Evolutionary conservation across 108 stramenopile genomes (phyloP).

Genomic region (Nannochloropsis oceanica): DNA sequence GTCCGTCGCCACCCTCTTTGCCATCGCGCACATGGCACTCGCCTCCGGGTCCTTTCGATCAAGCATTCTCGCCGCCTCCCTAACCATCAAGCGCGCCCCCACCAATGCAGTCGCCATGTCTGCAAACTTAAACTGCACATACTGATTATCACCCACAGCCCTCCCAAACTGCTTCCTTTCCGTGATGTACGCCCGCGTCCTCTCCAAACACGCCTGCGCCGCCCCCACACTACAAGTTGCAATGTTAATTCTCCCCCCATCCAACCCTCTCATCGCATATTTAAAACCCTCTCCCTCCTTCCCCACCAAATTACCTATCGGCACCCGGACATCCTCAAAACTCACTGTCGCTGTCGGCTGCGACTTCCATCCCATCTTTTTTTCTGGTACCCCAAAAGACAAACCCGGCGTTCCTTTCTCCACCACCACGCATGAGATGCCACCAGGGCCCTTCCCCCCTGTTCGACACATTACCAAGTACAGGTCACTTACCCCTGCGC

Average conservation of each 20-base stretch:
- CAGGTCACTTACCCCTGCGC: slow-evolving; percentile 27
- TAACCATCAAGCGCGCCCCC: slow-evolving; percentile 11
- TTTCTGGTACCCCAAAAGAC: slow-evolving; percentile 35
- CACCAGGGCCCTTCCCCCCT: slow-evolving; percentile 11
- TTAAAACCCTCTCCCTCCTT: slow-evolving; percentile 36
- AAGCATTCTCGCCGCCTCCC: slow-evolving; percentile 31
- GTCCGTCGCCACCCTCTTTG: slow-evolving; percentile 35
- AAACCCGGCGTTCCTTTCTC: slow-evolving; percentile 34
- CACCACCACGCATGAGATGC: slow-evolving; percentile 30
- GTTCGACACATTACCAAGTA: slow-evolving; percentile 41
- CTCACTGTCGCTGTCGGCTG: slow-evolving; percentile 30
- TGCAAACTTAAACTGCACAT: slow-evolving; percentile 34
- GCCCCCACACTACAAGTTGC: slow-evolving; percentile 31
- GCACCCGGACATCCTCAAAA: slow-evolving; percentile 32
- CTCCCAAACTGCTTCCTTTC: slow-evolving; percentile 38
- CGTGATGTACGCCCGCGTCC: slow-evolving; percentile 10
- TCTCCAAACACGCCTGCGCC: slow-evolving; percentile 18
- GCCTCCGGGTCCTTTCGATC: slow-evolving; percentile 31
- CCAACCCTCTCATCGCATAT: slow-evolving; percentile 36
- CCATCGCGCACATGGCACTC: slow-evolving; percentile 30
- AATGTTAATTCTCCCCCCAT: slow-evolving; percentile 33
- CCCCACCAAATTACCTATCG: slow-evolving; percentile 26
- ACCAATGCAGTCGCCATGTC: slow-evolving; percentile 31
- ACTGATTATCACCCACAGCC: slow-evolving; percentile 22
- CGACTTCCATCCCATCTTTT: slow-evolving; percentile 34